Evolutionary conservation across 768 basidiomycete species (phyloP), one percentile per base, ranked within the genome.

Genomic region (Russula foetens): DNA sequence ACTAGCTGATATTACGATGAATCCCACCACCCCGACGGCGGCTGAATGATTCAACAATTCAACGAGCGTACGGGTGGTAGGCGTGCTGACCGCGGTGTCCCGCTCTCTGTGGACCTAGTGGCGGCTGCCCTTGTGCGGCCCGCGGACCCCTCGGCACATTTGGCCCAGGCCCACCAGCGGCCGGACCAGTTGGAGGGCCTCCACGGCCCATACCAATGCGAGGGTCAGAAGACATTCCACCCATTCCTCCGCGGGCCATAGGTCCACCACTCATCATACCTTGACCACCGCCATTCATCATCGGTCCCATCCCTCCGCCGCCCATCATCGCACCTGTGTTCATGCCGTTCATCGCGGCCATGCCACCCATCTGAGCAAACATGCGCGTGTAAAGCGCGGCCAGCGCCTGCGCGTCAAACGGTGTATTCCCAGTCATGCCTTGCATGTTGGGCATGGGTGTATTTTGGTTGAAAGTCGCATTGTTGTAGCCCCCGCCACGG

Each of bases 381-480:
- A 98, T 96, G 68, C 91, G 87, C 47, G 92, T 92, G 74, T 96
- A 98, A 58, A 97, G 83, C 63, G 88, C 84, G 0, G 92, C 91
- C 70, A 98, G 85, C 2, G 91, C 91, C 66, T 92, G 90, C 0
- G 95, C 91, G 67, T 96, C 94, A 69, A 98, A 95, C 0, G 86
- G 81, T 2, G 84, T 79, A 48, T 39, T 61, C 53, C 63, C 60
- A 19, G 55, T 38, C 62, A 59, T 60, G 49, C 43, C 31, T 41
- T 58, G 12, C 68, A 63, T 53, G 55, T 58, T 45, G 28, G 52
- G 7, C 64, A 66, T 67, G 50, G 72, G 71, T 52, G 69, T 69
- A 47, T 47, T 71, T 43, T 64, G 68, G 60, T 44, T 68, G 53
- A 63, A 62, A 62, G 83, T 80, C 66, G 81, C 79, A 63, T 78